Conservation (phyloP, 2,329 filamentous ascomycete species). For the Neofusicoccum ribis region DNA sequence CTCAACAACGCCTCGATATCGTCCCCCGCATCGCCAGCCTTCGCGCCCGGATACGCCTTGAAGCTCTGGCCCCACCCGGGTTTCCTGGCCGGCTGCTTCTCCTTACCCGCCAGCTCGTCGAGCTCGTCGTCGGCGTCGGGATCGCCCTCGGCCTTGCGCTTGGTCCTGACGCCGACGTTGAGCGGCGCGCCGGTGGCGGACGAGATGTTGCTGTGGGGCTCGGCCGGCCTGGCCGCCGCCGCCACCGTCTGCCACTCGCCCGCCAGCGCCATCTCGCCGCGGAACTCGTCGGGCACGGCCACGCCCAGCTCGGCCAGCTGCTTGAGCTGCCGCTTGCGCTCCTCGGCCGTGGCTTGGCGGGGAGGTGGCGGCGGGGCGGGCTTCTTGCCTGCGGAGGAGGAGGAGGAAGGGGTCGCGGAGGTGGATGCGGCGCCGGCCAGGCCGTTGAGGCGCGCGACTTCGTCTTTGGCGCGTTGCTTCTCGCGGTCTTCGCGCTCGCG, state of each 20-base stretch:
- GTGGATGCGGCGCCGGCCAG: conserved; percentile 56
- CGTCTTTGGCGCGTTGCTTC: conserved; percentile 76
- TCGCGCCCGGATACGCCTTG: conserved; percentile 46
- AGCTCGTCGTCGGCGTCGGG: conserved; percentile 54
- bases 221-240: conserved; percentile 23
- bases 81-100: conserved; percentile 45
- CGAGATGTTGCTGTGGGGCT: conserved; percentile 27
- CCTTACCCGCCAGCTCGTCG: conserved; percentile 44
- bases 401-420: conserved; percentile 30
- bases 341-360: conserved; percentile 57
- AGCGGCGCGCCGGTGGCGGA: conserved; percentile 42
- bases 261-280: conserved; percentile 79
- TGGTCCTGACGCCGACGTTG: conserved; percentile 62
- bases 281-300: conserved; percentile 74
- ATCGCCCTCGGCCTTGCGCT: conserved; percentile 59
- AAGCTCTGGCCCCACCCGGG: conserved; percentile 49
- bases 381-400: conserved; percentile 26
- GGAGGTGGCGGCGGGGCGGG: conserved; percentile 34
- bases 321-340: conserved; percentile 80
- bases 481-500: conserved; percentile 81
- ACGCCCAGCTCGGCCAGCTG: conserved; percentile 88
- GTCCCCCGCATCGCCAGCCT: conserved; percentile 48
- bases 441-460: conserved; percentile 83
- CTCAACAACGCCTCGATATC: conserved; percentile 64
- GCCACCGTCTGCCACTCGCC: conserved; percentile 82